Evolutionary conservation across 2,329 filamentous ascomycete species (phyloP).

Genomic region (Hypocrella siamensis): DNA sequence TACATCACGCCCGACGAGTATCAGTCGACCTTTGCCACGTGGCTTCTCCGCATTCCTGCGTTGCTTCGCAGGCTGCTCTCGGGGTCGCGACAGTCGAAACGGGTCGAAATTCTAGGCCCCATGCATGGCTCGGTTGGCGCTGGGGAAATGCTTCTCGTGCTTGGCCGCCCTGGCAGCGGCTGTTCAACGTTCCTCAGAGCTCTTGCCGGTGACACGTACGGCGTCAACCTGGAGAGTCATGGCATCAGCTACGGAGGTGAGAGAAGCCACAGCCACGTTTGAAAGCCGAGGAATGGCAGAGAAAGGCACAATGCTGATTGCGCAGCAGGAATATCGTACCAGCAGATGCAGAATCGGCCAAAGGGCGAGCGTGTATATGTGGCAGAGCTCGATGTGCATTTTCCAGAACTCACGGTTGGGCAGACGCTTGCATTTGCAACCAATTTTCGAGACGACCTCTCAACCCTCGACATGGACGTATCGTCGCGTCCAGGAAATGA

Average conservation of each 20-base stretch:
- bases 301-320: background rate
- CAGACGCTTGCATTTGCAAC: constrained; percentile 59
- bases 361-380: constrained; percentile 44
- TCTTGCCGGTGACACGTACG: constrained; percentile 43
- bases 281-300: background rate
- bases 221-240: constrained; percentile 40
- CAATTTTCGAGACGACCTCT: constrained; percentile 28
- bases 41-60: background rate
- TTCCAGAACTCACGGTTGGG: constrained; percentile 53
- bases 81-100: background rate
- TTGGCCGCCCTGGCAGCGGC: constrained; percentile 37
- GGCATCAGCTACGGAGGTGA: constrained; percentile 23
- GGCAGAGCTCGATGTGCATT: constrained; percentile 61
- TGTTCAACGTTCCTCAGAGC: constrained; percentile 53
- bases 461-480: background rate
- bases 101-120: background rate
- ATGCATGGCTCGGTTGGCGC: constrained; percentile 35
- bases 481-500: background rate
- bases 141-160: constrained; percentile 41
- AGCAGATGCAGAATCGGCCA: background rate
- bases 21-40: background rate
- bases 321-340: background rate
- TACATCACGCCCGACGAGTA: background rate
- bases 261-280: background rate
- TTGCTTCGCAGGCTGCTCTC: background rate